Evolutionary conservation across 495 filamentous ascomycete genomes (phyloP), one percentile per base, ranked within the genome.

Genomic region (Chaetomidium leptoderma): DNA sequence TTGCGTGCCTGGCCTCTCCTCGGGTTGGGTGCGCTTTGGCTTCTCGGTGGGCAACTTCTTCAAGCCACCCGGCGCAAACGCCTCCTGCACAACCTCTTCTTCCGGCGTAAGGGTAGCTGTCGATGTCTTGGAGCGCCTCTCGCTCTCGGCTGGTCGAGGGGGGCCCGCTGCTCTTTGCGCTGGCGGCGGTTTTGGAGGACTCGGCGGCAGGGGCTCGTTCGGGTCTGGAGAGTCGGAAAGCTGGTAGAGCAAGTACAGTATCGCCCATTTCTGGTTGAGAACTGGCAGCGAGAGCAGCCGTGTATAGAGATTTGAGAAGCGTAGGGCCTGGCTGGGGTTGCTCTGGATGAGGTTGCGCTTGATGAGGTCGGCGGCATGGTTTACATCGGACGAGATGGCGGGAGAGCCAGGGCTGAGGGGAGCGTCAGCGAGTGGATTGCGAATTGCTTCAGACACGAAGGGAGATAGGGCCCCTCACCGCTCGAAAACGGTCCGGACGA

Each of bases 241-340:
- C 62, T 88, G 86, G 65, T 91, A 87, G 21, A 99, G 83, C 42
- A 99, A 81, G 67, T 92, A 91, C 6, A 99, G 78, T 61, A 97
- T 95, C 3, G 88, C 91, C 91, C 92, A 97, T 82, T 97, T 99
- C 70, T 96, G 87, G 63, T 85, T 86, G 30, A 99, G 78, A 2
- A 97, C 92, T 4, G 92, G 92, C 62, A 95, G 86, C 26, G 91
- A 87, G 19, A 96, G 77, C 24, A 99, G 81, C 37, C 88, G 81
- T 36, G 89, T 88, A 74, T 92, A 95, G 46, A 97, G 79, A 67
- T 93, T 90, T 16, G 88, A 86, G 72, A 97, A 96, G 24, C 84
- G 80, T 26, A 92, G 74, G n/a, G 90, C 90, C 67, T 92, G 89
- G 60, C 88, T 91, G 1, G 92, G 88, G 47, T 85, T 86, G 32